Conservation (phyloP, 768 basidiomycete genomes). For the Lactifluus subvellereus region DNA sequence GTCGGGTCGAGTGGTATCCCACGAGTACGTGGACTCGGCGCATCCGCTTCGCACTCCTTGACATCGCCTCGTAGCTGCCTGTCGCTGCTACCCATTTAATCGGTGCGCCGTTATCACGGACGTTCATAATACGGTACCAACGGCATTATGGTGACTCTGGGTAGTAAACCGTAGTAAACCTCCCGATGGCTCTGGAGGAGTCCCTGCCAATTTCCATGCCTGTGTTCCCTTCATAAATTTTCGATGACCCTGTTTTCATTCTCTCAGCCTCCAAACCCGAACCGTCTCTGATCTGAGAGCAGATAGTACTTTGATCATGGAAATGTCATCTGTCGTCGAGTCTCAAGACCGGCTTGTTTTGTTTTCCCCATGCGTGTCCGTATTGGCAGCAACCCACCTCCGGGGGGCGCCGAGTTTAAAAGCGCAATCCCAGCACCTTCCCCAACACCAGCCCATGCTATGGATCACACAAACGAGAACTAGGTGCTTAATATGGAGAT, state of each 20-base stretch:
- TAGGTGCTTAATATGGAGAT: conserved; percentile 1
- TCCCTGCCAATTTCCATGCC: background rate
- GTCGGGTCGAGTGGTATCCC: background rate
- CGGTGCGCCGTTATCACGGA: conserved; percentile 2
- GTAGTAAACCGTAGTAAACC: conserved; percentile 1
- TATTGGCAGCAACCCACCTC: background rate
- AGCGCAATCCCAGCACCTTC: background rate
- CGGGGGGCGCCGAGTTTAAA: background rate
- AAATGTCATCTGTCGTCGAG: background rate
- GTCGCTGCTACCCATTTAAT: background rate
- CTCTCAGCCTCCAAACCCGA: background rate
- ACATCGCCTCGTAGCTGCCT: background rate
- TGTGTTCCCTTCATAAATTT: background rate
- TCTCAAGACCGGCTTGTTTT: background rate
- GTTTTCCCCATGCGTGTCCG: background rate
- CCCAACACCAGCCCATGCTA: background rate
- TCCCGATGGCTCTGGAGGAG: conserved; percentile 5
- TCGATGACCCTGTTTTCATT: background rate
- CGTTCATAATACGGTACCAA: background rate
- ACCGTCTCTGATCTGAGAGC: background rate
- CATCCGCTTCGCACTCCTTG: conserved; percentile 2
- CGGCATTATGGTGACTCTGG: background rate
- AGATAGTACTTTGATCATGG: background rate
- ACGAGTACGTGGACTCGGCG: conserved; percentile 3
- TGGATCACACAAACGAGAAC: background rate